Evolutionary conservation across 257 asterid genomes (phyloP).

Genomic region (Capsicum pubescens): DNA sequence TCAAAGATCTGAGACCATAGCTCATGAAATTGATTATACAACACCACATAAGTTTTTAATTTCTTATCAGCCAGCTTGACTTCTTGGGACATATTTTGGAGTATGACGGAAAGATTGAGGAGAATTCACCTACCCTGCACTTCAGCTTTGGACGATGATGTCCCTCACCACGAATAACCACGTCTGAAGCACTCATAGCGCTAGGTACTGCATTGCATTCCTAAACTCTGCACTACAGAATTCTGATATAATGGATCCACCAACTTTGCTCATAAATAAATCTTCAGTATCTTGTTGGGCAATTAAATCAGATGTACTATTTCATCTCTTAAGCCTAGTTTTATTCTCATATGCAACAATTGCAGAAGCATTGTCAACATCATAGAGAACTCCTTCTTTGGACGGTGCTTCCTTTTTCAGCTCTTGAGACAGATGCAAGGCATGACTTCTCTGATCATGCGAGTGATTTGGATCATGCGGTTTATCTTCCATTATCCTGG

Average conservation of each 20-base stretch:
- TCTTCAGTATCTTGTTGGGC: constrained; percentile 52
- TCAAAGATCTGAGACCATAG: constrained; percentile 17
- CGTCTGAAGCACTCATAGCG: constrained; percentile 65
- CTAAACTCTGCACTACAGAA: constrained; percentile 64
- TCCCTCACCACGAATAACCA: constrained; percentile 63
- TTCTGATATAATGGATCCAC: constrained; percentile 71
- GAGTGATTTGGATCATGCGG: constrained; percentile 46
- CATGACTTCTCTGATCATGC: constrained; percentile 44
- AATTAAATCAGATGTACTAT: constrained; percentile 83
- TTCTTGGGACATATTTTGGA: constrained; percentile 12
- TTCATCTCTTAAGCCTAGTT: constrained; percentile 82
- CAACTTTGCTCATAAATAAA: constrained; percentile 47
- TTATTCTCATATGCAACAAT: constrained; percentile 49
- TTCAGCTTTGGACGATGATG: constrained; percentile 69
- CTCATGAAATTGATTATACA: constrained; percentile 8
- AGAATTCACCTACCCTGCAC: constrained; percentile 73
- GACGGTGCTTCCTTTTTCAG: constrained; percentile 42
- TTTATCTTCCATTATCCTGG: constrained; percentile 50
- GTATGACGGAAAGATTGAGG: constrained; percentile 31
- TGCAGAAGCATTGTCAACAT: constrained; percentile 44
- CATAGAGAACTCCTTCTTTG: constrained; percentile 45
- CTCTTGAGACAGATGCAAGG: constrained; percentile 49
- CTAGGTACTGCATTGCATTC: constrained; percentile 48
- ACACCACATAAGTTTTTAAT: not conserved
- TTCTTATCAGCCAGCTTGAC: constrained; percentile 6